Percentiles rank a stretch among this genome's conserved stretches.
These are phyloP conservation scores for Colletotrichum tabaci DNA, from an alignment of 2,329 filamentous ascomycete species.

Conservation along the genomic window DNA sequence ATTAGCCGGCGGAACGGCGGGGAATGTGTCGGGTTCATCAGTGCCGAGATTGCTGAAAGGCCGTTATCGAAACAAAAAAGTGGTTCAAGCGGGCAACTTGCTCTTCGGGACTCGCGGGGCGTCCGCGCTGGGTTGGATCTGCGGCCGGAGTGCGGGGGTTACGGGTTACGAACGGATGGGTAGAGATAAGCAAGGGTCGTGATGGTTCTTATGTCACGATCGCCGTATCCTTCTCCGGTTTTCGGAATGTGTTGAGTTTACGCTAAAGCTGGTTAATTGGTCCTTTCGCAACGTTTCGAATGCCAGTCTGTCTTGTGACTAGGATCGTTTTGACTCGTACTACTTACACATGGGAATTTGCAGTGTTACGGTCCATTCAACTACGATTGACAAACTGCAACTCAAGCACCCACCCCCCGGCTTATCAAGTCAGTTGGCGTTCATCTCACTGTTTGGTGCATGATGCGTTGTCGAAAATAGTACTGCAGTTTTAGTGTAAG, in stretches of 20 bases:
- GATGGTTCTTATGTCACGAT: conserved; percentile 3
- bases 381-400: too few species aligned
- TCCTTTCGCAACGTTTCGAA: not conserved
- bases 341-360: not conserved
- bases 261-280: not conserved
- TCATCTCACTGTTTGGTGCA: too few species aligned
- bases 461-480: too few species aligned
- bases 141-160: conserved; percentile 6
- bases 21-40: not conserved
- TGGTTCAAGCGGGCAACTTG: conserved; percentile 13
- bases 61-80: not conserved
- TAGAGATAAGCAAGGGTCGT: conserved; percentile 39
- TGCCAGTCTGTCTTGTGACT: too few species aligned
- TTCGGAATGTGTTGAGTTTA: conserved; percentile 4
- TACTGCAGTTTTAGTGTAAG: too few species aligned
- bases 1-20: not conserved
- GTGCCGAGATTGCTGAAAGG: not conserved
- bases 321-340: not conserved
- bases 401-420: too few species aligned
- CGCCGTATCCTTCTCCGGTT: conserved; percentile 8
- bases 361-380: too few species aligned
- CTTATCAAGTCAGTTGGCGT: too few species aligned
- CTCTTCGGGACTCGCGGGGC: conserved; percentile 7
- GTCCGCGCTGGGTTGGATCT: conserved; percentile 7
- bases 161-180: not conserved